phyloP scores from a whole-genome alignment of 2,329 filamentous ascomycete species.

The Xylaria polymorpha region DNA sequence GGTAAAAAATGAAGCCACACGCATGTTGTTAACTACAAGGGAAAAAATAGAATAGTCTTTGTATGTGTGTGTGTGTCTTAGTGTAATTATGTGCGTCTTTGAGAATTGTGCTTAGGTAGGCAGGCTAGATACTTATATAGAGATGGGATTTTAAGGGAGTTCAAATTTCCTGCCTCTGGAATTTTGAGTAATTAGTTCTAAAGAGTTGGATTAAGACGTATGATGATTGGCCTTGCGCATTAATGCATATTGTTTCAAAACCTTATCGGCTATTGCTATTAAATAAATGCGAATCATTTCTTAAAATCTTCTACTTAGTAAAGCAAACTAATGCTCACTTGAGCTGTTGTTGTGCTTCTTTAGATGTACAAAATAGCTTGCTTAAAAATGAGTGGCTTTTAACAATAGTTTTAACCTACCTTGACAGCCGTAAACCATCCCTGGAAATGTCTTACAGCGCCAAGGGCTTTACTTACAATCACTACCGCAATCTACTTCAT shows the following conservation, averaged over 20 bases:
- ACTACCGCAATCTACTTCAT: background rate
- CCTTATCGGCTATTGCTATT: background rate
- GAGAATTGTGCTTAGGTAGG: background rate
- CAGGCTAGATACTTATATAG: background rate
- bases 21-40: background rate
- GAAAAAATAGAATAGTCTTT: background rate
- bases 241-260: background rate
- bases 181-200: background rate
- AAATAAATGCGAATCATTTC: background rate
- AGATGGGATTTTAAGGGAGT: background rate
- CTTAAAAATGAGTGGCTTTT: background rate
- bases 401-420: background rate
- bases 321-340: background rate
- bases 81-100: background rate
- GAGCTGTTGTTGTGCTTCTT: background rate
- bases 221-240: background rate
- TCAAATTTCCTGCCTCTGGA: background rate
- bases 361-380: background rate
- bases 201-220: background rate
- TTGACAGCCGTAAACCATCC: background rate
- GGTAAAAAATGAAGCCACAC: background rate
- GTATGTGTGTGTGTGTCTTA: background rate
- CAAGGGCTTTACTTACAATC: background rate
- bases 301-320: background rate
- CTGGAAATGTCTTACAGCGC: background rate